A percentile compares a stretch with the other conserved stretches of the same genome.
Evolutionary conservation across 495 filamentous ascomycete species (phyloP).

Genomic region (Penicillium verhagenii): DNA sequence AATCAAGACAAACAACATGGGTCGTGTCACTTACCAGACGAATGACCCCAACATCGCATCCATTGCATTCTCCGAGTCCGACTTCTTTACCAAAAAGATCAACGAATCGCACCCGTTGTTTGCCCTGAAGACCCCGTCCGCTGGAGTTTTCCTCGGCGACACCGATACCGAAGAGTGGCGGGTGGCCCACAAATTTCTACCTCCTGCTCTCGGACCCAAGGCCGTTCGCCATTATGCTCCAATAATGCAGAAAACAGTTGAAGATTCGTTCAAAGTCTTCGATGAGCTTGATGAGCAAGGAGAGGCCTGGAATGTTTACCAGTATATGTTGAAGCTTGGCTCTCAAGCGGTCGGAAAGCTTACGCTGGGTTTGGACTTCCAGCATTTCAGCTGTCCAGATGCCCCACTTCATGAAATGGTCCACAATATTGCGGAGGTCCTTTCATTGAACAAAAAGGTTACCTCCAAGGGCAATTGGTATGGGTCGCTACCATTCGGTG

Average conservation of each 20-base stretch:
- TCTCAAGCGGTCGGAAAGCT: slow-evolving; percentile 51
- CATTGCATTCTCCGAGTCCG: slow-evolving; percentile 42
- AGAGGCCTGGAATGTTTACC: slow-evolving; percentile 55
- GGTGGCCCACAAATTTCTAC: slow-evolving; percentile 53
- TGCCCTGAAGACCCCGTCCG: slow-evolving; percentile 37
- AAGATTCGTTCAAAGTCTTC: slow-evolving; percentile 46
- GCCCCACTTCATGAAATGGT: slow-evolving; percentile 39
- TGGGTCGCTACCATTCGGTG: slow-evolving; percentile 47
- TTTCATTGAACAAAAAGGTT: slow-evolving; percentile 52
- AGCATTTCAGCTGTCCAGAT: slow-evolving; percentile 46
- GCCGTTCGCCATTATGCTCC: slow-evolving; percentile 55
- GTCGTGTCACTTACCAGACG: slow-evolving; percentile 46
- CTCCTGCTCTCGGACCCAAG: slow-evolving; percentile 52
- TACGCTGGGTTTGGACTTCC: slow-evolving; percentile 47
- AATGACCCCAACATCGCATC: slow-evolving; percentile 44
- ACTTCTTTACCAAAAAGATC: slow-evolving; percentile 53
- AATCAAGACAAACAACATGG: slow-evolving; percentile 54
- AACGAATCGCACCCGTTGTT: slow-evolving; percentile 47
- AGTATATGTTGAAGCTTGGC: slow-evolving; percentile 56
- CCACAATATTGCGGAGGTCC: slow-evolving; percentile 30
- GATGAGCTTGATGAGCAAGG: slow-evolving; percentile 47
- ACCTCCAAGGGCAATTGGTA: slow-evolving; percentile 47
- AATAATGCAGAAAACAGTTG: slow-evolving; percentile 46
- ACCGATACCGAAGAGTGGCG: slow-evolving; percentile 46
- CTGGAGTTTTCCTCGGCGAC: slow-evolving; percentile 51